A percentile compares a stretch with the other conserved stretches of the same genome.
Conservation (phyloP, 352 stramenopile species). For the Pythium utonaiense region DNA sequence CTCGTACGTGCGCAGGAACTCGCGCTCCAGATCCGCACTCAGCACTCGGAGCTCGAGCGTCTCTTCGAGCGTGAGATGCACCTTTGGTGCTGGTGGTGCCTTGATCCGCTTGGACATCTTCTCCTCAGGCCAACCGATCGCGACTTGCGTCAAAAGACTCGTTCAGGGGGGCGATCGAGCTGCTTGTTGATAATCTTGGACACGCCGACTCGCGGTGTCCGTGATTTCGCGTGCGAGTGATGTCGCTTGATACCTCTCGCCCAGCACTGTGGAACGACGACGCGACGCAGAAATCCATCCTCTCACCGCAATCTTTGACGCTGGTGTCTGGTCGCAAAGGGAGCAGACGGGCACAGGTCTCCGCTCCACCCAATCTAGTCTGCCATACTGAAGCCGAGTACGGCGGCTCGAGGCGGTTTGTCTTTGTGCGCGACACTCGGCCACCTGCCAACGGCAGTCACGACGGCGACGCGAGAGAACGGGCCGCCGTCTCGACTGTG, state of each 20-base stretch:
- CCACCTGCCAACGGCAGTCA: background rate
- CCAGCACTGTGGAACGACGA: background rate
- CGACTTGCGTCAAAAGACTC: background rate
- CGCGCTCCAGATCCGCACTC: conserved; percentile 21
- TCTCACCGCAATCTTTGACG: too few relatives aligned
- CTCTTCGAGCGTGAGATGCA: conserved; percentile 15
- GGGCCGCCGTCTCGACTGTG: background rate
- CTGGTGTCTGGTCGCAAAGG: too few relatives aligned
- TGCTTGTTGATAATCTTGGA: too few relatives aligned
- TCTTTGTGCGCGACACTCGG: background rate
- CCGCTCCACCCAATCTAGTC: background rate
- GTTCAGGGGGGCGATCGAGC: too few relatives aligned
- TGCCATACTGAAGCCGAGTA: background rate
- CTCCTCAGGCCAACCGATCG: background rate
- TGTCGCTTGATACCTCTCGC: background rate
- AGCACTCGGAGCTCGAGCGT: conserved; percentile 15
- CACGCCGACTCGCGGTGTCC: too few relatives aligned
- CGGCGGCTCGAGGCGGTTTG: background rate
- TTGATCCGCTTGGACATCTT: conserved; percentile 13
- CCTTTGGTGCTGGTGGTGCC: background rate
- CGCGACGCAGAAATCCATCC: background rate
- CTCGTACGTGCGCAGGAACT: conserved; percentile 40
- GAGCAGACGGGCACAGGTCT: background rate
- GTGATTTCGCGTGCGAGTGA: too few relatives aligned
- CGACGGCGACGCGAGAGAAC: background rate